phyloP scores from a whole-genome alignment of 2,329 filamentous ascomycete genomes.

The Penicillium sp. region DNA sequence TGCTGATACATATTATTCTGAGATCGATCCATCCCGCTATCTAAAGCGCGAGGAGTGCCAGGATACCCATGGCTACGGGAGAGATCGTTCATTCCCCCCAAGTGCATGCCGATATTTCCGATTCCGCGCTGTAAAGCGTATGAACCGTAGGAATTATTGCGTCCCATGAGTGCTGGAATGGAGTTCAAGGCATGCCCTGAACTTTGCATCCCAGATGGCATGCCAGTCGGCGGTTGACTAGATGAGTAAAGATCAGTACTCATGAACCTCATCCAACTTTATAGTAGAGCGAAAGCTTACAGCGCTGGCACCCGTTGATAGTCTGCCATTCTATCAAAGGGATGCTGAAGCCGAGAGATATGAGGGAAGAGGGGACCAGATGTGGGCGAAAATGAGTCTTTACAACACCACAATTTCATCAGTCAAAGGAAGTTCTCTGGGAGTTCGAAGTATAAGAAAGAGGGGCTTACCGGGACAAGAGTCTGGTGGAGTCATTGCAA shows the following conservation, averaged over 20 bases:
- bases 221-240: conserved; percentile 50
- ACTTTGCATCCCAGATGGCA: conserved; percentile 43
- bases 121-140: conserved; percentile 36
- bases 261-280: neutral
- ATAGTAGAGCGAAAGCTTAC: conserved; percentile 32
- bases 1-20: conserved; percentile 35
- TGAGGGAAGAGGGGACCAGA: conserved; percentile 37
- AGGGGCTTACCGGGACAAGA: conserved; percentile 54
- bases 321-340: conserved; percentile 42
- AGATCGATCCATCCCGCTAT: conserved; percentile 33
- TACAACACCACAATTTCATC: conserved; percentile 18
- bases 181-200: conserved; percentile 30
- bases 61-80: conserved; percentile 37
- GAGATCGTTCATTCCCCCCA: conserved; percentile 35
- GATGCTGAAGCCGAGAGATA: conserved; percentile 29
- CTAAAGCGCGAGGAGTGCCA: conserved; percentile 34
- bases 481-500: conserved; percentile 53
- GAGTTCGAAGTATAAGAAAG: conserved; percentile 26
- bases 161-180: conserved; percentile 36
- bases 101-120: conserved; percentile 28
- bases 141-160: conserved; percentile 41
- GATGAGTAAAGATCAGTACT: conserved; percentile 18
- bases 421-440: conserved; percentile 13
- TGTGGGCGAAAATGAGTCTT: conserved; percentile 37
- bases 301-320: conserved; percentile 41